Evolutionary conservation across 441 rosid genomes (phyloP).

Genomic region (Erodium trifolium): DNA sequence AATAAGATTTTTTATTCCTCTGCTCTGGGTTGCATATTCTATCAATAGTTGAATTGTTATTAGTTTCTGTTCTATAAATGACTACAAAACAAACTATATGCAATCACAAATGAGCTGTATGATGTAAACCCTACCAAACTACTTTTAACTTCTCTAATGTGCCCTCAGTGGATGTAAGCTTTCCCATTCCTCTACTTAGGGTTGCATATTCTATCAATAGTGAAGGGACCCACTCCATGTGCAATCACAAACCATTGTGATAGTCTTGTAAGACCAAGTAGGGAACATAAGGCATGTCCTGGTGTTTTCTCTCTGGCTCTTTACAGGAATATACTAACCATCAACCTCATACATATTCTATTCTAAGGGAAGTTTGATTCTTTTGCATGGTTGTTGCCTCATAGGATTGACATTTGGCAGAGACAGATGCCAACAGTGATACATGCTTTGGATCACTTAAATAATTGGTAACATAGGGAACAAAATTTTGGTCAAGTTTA

Average conservation of each 20-base stretch:
- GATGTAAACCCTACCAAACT: too few species aligned
- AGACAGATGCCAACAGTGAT: not conserved
- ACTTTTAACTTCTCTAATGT: too few species aligned
- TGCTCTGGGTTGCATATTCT: too few species aligned
- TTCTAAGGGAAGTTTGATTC: not conserved
- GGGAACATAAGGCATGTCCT: constrained; percentile 1
- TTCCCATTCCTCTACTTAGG: not conserved
- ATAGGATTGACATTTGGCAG: not conserved
- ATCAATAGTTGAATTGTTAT: not conserved
- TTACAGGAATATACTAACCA: not conserved
- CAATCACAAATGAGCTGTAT: too few species aligned
- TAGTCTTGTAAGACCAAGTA: not conserved
- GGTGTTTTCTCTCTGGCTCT: constrained; percentile 2
- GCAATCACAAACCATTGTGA: not conserved
- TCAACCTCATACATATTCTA: not conserved
- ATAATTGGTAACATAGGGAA: too few species aligned
- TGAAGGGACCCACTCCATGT: constrained; percentile 1
- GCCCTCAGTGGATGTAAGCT: too few species aligned
- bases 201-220: not conserved
- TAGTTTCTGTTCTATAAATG: too few species aligned
- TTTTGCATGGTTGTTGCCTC: not conserved
- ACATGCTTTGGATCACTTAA: not conserved
- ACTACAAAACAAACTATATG: too few species aligned
- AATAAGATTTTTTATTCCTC: too few species aligned
- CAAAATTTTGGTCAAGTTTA: too few species aligned